These are phyloP conservation scores for Bolboschoenoplectus hybrid DNA, from an alignment of 202 grass and related monocot genomes.

Conservation along the genomic window DNA sequence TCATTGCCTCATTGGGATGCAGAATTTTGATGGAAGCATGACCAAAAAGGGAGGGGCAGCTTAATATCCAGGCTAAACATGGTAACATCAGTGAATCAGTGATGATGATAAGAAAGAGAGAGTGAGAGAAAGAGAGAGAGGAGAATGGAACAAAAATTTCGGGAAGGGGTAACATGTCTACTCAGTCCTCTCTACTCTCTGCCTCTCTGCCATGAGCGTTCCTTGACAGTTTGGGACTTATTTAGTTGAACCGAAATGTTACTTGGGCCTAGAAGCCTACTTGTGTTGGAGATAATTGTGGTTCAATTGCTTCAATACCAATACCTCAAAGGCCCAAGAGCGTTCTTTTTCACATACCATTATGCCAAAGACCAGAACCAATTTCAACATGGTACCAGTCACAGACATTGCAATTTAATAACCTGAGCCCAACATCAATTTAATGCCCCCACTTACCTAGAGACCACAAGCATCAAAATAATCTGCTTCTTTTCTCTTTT, in stretches of 20 bases:
- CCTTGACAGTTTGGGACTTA: too few relatives aligned
- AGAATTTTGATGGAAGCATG: background rate
- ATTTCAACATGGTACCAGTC: background rate
- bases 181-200: too few relatives aligned
- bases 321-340: background rate
- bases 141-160: background rate
- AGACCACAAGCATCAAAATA: background rate
- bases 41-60: background rate
- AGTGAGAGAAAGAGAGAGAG: background rate
- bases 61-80: background rate
- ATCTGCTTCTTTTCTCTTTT: background rate
- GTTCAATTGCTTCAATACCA: background rate
- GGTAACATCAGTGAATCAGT: background rate
- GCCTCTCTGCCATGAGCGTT: too few relatives aligned
- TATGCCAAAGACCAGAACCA: background rate
- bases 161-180: background rate
- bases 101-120: too few relatives aligned
- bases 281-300: background rate
- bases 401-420: too few relatives aligned
- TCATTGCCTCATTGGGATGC: too few relatives aligned
- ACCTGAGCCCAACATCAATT: background rate
- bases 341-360: background rate
- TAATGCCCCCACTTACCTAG: background rate
- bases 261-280: background rate
- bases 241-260: background rate